Base-by-base conservation (phyloP, 257 asterid species). In the Voacanga thouarsii region DNA sequence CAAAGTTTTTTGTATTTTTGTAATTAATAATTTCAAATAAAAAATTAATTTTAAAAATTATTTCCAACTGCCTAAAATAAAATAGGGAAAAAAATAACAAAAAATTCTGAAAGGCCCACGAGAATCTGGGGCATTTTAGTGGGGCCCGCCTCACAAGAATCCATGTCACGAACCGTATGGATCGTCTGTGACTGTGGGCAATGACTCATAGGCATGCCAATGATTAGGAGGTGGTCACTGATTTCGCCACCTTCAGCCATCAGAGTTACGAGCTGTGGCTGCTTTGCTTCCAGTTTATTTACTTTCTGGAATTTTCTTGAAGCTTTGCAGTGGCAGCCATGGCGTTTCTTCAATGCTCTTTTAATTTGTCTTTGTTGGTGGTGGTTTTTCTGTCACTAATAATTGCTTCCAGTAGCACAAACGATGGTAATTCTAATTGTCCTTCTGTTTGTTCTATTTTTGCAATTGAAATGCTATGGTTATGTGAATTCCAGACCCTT, bases 321-420 rank as follows among this genome's bases (percentile, higher is more conserved):
- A 68, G 33, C 73, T 41, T 39, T 23, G 44, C 73, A 77, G n/a
- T 59, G 70, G 68, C 53, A n/a, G 67, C 80, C 44, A 44, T 33
- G 53, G 43, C 66, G 11, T 59, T 18, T 41, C 39, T 78, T 26
- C 19, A 21, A 23, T n/a, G 51, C 28, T 23, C 43, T 19, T 15
- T 56, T 10, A 43, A n/a, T 33, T 43, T 50, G 21, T 72, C 30
- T 79, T 51, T 61, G 33, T 72, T 63, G 37, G 2, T 23, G 10
- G 43, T 65, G 66, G 59, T 61, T 61, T 61, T 72, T 19, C 74
- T 30, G 30, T 7, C 57, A 16, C n/a, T 66, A n/a, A 33, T 33
- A 26, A 12, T n/a, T 56, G 72, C 78, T 61, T 60, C 65, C 41
- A 45, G 26, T 23, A 37, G 10, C 3, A 21, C 53, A 12, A 9